Conservation (phyloP, 345 rosid species). For the Noccaea caerulescens region DNA sequence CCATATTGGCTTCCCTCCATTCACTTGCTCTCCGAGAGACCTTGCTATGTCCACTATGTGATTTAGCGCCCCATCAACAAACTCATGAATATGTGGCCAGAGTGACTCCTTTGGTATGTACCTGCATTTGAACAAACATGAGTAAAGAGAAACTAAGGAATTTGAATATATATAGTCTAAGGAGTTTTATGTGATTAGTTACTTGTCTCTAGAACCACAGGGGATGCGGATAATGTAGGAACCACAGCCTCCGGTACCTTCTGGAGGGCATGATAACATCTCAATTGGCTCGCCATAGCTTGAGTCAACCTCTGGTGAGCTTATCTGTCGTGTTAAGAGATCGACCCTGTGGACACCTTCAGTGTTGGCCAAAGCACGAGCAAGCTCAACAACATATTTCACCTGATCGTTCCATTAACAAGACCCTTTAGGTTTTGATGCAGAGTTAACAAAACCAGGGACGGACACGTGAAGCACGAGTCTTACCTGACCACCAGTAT, state of each 20-base stretch:
- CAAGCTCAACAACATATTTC: conserved; percentile 96
- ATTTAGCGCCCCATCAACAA: conserved; percentile 90
- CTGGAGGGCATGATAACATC: conserved; percentile 75
- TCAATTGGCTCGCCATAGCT: conserved; percentile 94
- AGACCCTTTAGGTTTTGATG: conserved; percentile 15
- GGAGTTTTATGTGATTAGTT: conserved; percentile 68
- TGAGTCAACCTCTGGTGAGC: conserved; percentile 92
- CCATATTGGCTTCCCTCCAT: conserved; percentile 80
- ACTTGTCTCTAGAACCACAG: conserved; percentile 84
- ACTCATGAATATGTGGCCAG: conserved; percentile 94
- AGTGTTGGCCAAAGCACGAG: conserved; percentile 91
- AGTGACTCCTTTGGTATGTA: conserved; percentile 67
- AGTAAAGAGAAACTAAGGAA: conserved; percentile 24
- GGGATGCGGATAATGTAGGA: conserved; percentile 95
- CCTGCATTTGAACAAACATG: conserved; percentile 23
- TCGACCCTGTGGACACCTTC: conserved; percentile 96
- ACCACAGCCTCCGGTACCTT: conserved; percentile 67
- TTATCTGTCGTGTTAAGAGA: conserved; percentile 88
- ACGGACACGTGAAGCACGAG: not conserved
- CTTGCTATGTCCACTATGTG: conserved; percentile 92
- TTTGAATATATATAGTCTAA: not conserved
- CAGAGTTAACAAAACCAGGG: conserved; percentile 2
- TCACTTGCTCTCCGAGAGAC: conserved; percentile 81
- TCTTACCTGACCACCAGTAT: conserved; percentile 95
- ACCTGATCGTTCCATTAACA: conserved; percentile 54